These are phyloP conservation scores for Salix arbutifolia DNA, from an alignment of 345 rosid genomes.

Conservation along the genomic window DNA sequence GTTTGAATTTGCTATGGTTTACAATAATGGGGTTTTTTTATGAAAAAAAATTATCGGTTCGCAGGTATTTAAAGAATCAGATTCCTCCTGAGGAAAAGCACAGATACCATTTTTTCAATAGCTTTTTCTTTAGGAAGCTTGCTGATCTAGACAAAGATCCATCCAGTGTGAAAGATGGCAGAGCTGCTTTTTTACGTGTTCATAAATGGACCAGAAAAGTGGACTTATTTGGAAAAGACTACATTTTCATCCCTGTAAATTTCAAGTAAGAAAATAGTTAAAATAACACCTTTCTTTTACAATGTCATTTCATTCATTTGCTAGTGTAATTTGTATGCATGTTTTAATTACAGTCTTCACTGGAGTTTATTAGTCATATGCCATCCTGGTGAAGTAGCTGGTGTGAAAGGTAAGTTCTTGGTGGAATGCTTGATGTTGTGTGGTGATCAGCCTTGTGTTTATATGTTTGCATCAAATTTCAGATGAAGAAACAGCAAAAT, in stretches of 20 bases:
- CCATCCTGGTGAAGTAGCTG: constrained; percentile 83
- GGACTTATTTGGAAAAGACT: constrained; percentile 88
- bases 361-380: constrained; percentile 96
- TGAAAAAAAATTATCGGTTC: constrained; percentile 2
- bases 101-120: constrained; percentile 87
- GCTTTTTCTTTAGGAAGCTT: constrained; percentile 98
- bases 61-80: constrained; percentile 82
- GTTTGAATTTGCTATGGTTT: not conserved
- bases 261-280: constrained; percentile 55
- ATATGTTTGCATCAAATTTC: constrained; percentile 23
- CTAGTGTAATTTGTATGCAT: constrained; percentile 19
- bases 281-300: not conserved
- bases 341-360: constrained; percentile 68
- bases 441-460: constrained; percentile 5
- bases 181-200: constrained; percentile 92
- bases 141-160: constrained; percentile 99
- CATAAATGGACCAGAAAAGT: constrained; percentile 97
- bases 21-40: not conserved
- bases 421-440: constrained; percentile 3
- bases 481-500: constrained; percentile 53
- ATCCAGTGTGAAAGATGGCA: constrained; percentile 88
- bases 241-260: constrained; percentile 90
- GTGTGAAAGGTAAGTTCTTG: constrained; percentile 51
- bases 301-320: not conserved
- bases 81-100: constrained; percentile 57